Evolutionary conservation across 1,139 yeast species (phyloP).

Genomic region (Pichia kudriavzevii): DNA sequence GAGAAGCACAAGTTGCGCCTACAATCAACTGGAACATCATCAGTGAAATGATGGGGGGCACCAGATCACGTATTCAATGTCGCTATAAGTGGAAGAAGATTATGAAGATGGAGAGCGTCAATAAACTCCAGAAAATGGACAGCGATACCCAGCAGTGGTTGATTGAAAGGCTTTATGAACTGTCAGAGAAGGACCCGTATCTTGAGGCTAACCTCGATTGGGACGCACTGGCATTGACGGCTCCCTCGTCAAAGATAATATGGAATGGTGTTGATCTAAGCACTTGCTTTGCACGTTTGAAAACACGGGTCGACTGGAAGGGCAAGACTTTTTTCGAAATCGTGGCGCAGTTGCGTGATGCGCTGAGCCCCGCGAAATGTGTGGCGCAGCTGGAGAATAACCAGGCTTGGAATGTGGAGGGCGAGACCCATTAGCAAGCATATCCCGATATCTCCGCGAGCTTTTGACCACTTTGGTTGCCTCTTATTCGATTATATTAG

Average conservation of each 20-base stretch:
- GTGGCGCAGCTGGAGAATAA: background rate
- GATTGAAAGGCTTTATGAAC: constrained; percentile 40
- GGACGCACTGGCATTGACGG: constrained; percentile 45
- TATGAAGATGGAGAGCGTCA: constrained; percentile 50
- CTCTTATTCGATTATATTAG: too few relatives aligned
- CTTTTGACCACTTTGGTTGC: too few relatives aligned
- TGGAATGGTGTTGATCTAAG: constrained; percentile 43
- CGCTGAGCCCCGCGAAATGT: constrained; percentile 3
- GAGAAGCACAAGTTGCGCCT: constrained; percentile 18
- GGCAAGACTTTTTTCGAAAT: constrained; percentile 35
- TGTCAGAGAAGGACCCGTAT: constrained; percentile 7
- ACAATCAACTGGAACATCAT: constrained; percentile 84
- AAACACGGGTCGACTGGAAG: constrained; percentile 33
- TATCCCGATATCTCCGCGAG: too few relatives aligned
- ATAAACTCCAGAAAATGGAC: constrained; percentile 43
- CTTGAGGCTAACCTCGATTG: constrained; percentile 45
- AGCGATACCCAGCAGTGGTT: constrained; percentile 52
- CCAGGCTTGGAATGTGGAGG: background rate
- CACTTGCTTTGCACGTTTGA: constrained; percentile 39
- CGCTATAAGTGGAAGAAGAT: constrained; percentile 90
- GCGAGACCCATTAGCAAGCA: too few relatives aligned
- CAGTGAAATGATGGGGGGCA: constrained; percentile 82
- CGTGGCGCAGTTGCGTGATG: constrained; percentile 14
- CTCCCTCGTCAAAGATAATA: constrained; percentile 27
- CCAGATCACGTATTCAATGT: constrained; percentile 85